Percentiles rank a stretch among this genome's conserved stretches.
Evolutionary conservation across 768 basidiomycete species (phyloP).

Genomic region (Tremella yokohamensis): DNA sequence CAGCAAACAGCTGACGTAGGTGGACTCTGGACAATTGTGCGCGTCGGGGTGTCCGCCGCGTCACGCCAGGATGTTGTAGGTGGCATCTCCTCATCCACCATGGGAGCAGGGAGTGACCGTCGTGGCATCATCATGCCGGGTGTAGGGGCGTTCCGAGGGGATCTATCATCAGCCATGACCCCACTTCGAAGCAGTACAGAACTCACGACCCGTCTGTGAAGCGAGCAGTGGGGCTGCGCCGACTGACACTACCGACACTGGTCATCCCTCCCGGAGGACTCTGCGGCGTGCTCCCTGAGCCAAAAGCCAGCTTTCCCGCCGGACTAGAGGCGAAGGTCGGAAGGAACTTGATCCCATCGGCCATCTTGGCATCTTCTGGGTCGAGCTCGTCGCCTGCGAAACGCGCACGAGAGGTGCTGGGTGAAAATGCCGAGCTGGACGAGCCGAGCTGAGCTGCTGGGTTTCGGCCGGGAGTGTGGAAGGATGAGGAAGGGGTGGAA

Average conservation of each 20-base stretch:
- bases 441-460: neutral
- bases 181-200: slow-evolving; percentile 11
- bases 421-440: slow-evolving; percentile 2
- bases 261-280: slow-evolving; percentile 5
- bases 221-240: slow-evolving; percentile 1
- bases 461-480: slow-evolving; percentile 19
- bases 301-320: slow-evolving; percentile 38
- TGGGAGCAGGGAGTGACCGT: slow-evolving; percentile 1
- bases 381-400: slow-evolving; percentile 40
- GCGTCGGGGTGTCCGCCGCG: slow-evolving; percentile 13
- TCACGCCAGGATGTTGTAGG: slow-evolving; percentile 36
- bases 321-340: slow-evolving; percentile 39
- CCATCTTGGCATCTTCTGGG: slow-evolving; percentile 37
- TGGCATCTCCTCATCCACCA: slow-evolving; percentile 41
- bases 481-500: slow-evolving; percentile 9
- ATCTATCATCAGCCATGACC: neutral
- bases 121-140: neutral
- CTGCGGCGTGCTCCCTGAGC: slow-evolving; percentile 8
- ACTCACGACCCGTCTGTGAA: slow-evolving; percentile 2
- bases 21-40: slow-evolving; percentile 3
- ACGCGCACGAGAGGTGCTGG: slow-evolving; percentile 5
- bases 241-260: neutral
- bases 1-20: slow-evolving; percentile 17
- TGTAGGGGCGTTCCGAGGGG: slow-evolving; percentile 18
- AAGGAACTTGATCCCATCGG: slow-evolving; percentile 38